Conservation (phyloP, 805 yeast genomes). For the Candida cerambycidarum region DNA sequence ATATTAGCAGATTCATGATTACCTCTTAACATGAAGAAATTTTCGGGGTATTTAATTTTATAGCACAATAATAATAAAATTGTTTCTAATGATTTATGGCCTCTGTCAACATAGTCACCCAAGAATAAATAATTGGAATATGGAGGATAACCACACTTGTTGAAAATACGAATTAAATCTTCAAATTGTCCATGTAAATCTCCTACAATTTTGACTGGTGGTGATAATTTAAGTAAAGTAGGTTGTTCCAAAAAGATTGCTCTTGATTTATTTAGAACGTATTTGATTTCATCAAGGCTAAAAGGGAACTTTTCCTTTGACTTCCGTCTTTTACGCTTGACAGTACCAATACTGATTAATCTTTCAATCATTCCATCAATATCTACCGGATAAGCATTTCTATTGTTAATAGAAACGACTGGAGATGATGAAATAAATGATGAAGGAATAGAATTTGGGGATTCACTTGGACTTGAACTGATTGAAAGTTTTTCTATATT, state of each 20-base stretch:
- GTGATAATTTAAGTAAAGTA: constrained; percentile 59
- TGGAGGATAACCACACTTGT: constrained; percentile 62
- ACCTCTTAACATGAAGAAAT: constrained; percentile 59
- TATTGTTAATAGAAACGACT: constrained; percentile 8
- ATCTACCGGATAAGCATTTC: constrained; percentile 38
- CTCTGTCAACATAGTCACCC: constrained; percentile 63
- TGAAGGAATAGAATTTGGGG: constrained; percentile 16
- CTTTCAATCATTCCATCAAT: constrained; percentile 64
- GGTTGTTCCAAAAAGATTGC: constrained; percentile 66
- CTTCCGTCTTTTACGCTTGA: constrained; percentile 18
- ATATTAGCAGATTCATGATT: constrained; percentile 61
- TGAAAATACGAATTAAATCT: constrained; percentile 54
- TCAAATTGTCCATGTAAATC: constrained; percentile 73
- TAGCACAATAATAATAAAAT: constrained; percentile 50
- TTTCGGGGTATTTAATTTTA: constrained; percentile 60
- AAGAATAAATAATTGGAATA: constrained; percentile 53
- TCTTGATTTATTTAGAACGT: constrained; percentile 57
- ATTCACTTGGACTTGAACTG: constrained; percentile 3
- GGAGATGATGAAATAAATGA: constrained; percentile 17
- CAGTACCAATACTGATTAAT: constrained; percentile 52
- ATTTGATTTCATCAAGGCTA: constrained; percentile 52
- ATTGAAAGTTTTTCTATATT: constrained; percentile 5
- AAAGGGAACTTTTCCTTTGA: constrained; percentile 50
- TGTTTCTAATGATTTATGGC: constrained; percentile 57
- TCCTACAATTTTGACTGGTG: constrained; percentile 83